phyloP scores from a whole-genome alignment of 306 rosid genomes.

The Rosa lucieae region DNA sequence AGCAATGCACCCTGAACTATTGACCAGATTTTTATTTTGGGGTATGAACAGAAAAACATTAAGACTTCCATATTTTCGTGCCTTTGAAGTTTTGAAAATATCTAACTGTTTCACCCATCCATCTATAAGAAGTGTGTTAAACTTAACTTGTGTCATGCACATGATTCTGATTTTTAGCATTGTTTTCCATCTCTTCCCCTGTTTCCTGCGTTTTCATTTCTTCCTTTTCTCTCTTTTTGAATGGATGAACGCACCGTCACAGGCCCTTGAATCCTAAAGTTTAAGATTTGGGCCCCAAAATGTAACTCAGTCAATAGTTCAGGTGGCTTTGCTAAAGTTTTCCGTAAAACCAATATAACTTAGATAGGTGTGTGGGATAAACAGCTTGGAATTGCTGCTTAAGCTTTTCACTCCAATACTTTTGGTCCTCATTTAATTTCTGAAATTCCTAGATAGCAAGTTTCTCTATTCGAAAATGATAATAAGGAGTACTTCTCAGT shows the following conservation, averaged over 20 bases:
- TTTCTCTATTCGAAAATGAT: slow-evolving; percentile 29
- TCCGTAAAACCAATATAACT: background rate
- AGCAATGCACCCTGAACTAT: background rate
- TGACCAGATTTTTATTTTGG: background rate
- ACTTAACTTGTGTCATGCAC: background rate
- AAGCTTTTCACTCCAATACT: background rate
- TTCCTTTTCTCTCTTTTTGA: background rate
- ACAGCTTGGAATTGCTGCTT: background rate
- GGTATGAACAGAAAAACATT: background rate
- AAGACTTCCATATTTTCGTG: background rate
- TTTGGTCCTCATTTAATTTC: background rate
- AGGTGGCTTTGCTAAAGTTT: background rate
- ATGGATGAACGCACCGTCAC: background rate
- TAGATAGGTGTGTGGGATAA: background rate
- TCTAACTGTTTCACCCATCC: background rate
- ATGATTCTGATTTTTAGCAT: background rate
- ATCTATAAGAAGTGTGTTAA: background rate
- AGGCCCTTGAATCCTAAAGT: background rate
- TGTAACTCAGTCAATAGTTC: background rate
- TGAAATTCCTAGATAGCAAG: slow-evolving; percentile 2
- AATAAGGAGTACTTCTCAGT: slow-evolving; percentile 59
- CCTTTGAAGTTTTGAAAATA: background rate
- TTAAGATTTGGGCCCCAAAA: background rate
- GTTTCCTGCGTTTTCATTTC: background rate
- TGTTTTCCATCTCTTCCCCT: background rate